phyloP scores from a whole-genome alignment of 495 filamentous ascomycete species.

The Terfezia boudieri region DNA sequence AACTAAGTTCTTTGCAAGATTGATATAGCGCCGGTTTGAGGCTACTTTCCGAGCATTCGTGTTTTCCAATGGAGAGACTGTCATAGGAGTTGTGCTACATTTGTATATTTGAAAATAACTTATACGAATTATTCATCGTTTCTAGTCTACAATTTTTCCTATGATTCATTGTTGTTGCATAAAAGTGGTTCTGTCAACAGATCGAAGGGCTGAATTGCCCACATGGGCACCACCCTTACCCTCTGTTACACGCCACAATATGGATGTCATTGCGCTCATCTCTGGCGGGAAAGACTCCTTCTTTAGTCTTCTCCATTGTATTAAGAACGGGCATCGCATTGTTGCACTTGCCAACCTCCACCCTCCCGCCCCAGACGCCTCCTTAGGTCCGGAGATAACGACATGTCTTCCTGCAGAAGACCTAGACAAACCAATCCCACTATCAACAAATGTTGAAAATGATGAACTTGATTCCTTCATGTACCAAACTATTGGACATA shows the following conservation, averaged over 20 bases:
- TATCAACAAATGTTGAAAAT: not conserved
- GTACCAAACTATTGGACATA: conserved; percentile 94
- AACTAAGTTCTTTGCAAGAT: too few species aligned
- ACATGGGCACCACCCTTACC: too few species aligned
- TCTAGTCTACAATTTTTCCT: too few species aligned
- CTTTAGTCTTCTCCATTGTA: conserved; percentile 76
- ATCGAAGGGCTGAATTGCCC: too few species aligned
- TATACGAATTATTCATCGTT: too few species aligned
- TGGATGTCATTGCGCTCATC: conserved; percentile 67
- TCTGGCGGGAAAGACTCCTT: conserved; percentile 96
- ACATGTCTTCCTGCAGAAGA: not conserved
- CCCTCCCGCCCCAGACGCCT: conserved; percentile 24
- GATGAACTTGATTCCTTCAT: conserved; percentile 78
- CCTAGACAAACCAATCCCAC: not conserved
- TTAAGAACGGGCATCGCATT: conserved; percentile 62
- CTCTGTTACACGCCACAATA: not conserved
- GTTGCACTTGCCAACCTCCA: conserved; percentile 78
- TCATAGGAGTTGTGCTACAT: too few species aligned
- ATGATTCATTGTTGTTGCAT: too few species aligned
- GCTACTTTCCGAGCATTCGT: too few species aligned
- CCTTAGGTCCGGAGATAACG: not conserved
- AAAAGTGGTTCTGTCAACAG: too few species aligned
- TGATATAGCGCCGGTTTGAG: too few species aligned
- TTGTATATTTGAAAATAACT: too few species aligned
- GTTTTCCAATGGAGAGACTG: too few species aligned